phyloP scores from a whole-genome alignment of 208 protist species.

The Trypanosomatidae sp. region DNA sequence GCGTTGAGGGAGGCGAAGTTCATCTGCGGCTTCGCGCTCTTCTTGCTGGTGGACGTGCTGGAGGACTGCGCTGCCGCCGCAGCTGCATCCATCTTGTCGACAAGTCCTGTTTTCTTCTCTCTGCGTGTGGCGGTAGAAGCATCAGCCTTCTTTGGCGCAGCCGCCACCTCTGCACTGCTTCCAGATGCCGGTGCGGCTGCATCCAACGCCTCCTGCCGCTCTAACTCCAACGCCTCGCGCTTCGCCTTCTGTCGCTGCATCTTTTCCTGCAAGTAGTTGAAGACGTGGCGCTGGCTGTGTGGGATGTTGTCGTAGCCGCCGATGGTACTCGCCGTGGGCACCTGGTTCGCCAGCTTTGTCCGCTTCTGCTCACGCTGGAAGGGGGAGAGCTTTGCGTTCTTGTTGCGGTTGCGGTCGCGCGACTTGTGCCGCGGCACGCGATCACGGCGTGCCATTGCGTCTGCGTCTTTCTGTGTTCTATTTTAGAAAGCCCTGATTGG shows the following conservation, averaged over 20 bases:
- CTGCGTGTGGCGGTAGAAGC: no score
- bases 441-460: slow-evolving; percentile 80
- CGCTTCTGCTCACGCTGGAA: slow-evolving; percentile 84
- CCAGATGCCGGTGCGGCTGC: not conserved
- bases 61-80: not conserved
- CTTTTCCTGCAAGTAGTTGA: slow-evolving; percentile 59
- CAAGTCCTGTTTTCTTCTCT: no score
- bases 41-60: not conserved
- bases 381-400: slow-evolving; percentile 87
- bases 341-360: slow-evolving; percentile 70
- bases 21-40: slow-evolving; percentile 15
- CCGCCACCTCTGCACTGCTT: no score
- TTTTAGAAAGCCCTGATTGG: no score
- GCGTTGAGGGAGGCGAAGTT: slow-evolving; percentile 36
- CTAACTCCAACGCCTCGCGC: slow-evolving; percentile 19
- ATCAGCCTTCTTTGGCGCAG: no score
- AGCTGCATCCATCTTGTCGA: not conserved
- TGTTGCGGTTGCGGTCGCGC: slow-evolving; percentile 64
- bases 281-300: slow-evolving; percentile 61
- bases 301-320: slow-evolving; percentile 52
- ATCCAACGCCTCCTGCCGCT: not conserved
- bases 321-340: slow-evolving; percentile 43
- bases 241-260: slow-evolving; percentile 34
- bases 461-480: no score
- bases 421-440: slow-evolving; percentile 80